Evolutionary conservation across 2,329 filamentous ascomycete genomes (phyloP).

Genomic region (Ophiostoma australiae): DNA sequence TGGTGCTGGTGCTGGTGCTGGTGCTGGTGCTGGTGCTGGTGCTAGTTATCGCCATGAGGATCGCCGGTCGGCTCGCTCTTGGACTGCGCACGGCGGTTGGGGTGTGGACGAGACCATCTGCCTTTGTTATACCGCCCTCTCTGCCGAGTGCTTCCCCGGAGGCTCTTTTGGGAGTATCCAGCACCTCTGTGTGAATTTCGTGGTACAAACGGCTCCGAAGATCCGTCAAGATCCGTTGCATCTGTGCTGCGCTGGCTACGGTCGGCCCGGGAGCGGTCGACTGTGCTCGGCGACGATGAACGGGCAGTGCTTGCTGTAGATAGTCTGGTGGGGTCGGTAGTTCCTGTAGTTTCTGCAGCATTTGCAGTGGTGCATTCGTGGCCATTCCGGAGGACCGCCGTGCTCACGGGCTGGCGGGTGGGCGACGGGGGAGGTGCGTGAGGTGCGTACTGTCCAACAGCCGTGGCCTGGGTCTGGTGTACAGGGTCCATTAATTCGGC

Average conservation of each 20-base stretch:
- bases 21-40: neutral
- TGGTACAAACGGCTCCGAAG: neutral
- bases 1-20: neutral
- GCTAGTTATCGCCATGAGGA: neutral
- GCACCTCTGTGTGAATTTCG: neutral
- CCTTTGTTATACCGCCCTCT: conserved; percentile 23
- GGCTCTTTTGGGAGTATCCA: neutral
- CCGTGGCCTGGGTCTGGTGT: neutral
- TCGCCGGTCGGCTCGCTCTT: conserved; percentile 39
- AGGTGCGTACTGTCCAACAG: neutral
- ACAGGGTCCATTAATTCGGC: neutral
- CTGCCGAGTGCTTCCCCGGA: conserved; percentile 20
- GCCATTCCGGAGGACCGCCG: neutral
- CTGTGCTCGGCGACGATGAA: neutral
- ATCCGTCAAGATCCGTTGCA: conserved; percentile 20
- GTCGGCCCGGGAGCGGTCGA: conserved; percentile 19
- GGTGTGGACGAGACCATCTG: conserved; percentile 31
- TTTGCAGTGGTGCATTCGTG: neutral
- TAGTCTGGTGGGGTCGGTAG: neutral
- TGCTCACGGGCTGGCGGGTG: neutral
- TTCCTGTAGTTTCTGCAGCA: neutral
- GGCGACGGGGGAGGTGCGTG: neutral
- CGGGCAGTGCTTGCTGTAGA: neutral
- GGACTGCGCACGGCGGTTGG: conserved; percentile 45
- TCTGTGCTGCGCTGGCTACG: conserved; percentile 24